phyloP scores from a whole-genome alignment of 306 rosid genomes.

The Sesbania bispinosa region DNA sequence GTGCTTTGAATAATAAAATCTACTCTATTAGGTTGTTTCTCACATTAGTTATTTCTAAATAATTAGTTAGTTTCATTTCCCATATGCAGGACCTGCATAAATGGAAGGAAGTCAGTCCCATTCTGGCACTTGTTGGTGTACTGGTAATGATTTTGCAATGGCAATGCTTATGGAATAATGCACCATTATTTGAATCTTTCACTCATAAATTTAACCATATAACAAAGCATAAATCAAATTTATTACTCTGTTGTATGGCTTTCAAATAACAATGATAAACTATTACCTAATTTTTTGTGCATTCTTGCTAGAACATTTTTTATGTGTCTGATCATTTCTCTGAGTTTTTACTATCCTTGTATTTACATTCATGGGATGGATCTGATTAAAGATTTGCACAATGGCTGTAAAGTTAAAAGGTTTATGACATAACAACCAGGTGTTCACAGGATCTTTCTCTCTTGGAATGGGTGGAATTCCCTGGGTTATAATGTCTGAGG shows the following conservation, averaged over 20 bases:
- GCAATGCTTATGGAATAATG: conserved; percentile 8
- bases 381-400: no score
- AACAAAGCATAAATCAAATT: no score
- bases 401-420: no score
- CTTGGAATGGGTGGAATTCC: conserved; percentile 93
- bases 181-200: conserved; percentile 1
- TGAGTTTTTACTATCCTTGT: no score
- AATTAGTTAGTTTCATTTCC: neutral
- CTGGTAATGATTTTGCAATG: no score
- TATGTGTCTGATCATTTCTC: no score
- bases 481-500: conserved; percentile 98
- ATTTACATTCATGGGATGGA: conserved; percentile 5
- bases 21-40: neutral
- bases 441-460: conserved; percentile 71
- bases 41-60: neutral
- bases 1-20: conserved; percentile 32
- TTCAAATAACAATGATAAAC: no score
- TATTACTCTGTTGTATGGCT: no score
- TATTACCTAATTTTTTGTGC: neutral
- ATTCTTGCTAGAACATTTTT: no score
- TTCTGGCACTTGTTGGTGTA: conserved; percentile 60
- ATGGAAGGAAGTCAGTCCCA: conserved; percentile 55
- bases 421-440: no score
- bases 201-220: no score
- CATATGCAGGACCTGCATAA: conserved; percentile 50